A percentile compares a stretch with the other conserved stretches of the same genome.
phyloP scores from a whole-genome alignment of 2,329 filamentous ascomycete genomes.

The Aspergillus hortae region DNA sequence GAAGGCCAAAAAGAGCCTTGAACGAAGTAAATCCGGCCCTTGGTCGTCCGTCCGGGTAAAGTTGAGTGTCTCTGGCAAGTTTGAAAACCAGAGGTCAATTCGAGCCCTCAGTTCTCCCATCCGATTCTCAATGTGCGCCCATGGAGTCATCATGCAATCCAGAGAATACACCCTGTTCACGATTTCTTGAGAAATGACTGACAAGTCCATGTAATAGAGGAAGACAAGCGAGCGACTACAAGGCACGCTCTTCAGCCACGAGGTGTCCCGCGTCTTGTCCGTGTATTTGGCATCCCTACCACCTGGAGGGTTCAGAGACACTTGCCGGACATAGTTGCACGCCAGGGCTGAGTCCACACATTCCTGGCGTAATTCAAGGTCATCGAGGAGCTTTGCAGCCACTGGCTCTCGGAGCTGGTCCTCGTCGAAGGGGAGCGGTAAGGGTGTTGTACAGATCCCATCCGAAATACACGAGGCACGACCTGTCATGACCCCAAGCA shows the following conservation, averaged over 20 bases:
- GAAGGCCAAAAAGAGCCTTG: conserved; percentile 41
- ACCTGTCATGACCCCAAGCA: conserved; percentile 46
- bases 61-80: conserved; percentile 34
- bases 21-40: conserved; percentile 30
- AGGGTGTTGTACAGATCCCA: conserved; percentile 41
- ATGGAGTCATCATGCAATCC: conserved; percentile 36
- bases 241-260: conserved; percentile 35
- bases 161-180: conserved; percentile 42
- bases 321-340: conserved; percentile 28
- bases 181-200: conserved; percentile 39
- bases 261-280: conserved; percentile 23
- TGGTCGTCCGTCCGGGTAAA: conserved; percentile 33
- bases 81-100: conserved; percentile 38
- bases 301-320: conserved; percentile 27
- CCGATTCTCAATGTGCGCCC: conserved; percentile 39
- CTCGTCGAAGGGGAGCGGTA: conserved; percentile 41
- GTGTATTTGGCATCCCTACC: conserved; percentile 22
- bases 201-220: conserved; percentile 38
- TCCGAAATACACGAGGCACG: conserved; percentile 41
- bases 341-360: conserved; percentile 28
- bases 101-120: conserved; percentile 36
- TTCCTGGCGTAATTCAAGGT: conserved; percentile 27
- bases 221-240: conserved; percentile 35
- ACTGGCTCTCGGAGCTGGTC: conserved; percentile 33
- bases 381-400: conserved; percentile 32